phyloP scores from a whole-genome alignment of 2,329 filamentous ascomycete species.

The Colletotrichum acutatum region DNA sequence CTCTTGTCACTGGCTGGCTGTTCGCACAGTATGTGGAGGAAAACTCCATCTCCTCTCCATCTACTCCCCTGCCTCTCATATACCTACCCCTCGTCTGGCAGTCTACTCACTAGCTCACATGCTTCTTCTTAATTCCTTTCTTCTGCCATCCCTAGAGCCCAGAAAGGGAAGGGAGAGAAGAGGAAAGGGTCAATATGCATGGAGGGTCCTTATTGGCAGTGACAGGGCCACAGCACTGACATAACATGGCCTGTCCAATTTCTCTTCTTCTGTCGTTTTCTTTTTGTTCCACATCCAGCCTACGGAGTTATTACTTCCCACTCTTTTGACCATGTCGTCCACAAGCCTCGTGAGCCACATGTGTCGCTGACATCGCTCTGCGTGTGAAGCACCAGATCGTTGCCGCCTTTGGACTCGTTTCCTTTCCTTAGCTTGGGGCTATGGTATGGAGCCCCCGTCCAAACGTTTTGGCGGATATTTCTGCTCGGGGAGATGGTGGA shows the following conservation, averaged over 20 bases:
- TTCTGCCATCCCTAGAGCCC: not conserved
- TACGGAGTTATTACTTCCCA: not conserved
- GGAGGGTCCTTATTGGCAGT: conserved; percentile 10
- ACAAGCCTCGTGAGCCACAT: not conserved
- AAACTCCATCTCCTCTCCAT: too few species aligned
- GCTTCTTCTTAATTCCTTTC: not conserved
- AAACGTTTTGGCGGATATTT: conserved; percentile 10
- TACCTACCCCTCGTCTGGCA: not conserved
- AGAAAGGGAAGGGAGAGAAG: not conserved
- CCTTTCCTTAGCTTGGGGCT: conserved; percentile 12
- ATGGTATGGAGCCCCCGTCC: not conserved
- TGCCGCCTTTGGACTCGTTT: conserved; percentile 7
- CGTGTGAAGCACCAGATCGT: conserved; percentile 10
- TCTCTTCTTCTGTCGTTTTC: not conserved
- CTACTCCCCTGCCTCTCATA: too few species aligned
- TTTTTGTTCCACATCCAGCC: not conserved
- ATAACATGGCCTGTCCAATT: not conserved
- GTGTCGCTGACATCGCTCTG: not conserved
- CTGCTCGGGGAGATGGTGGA: conserved; percentile 18
- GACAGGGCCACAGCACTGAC: not conserved
- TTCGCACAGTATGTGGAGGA: too few species aligned
- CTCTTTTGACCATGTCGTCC: not conserved
- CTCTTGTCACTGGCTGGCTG: not conserved
- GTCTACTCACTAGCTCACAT: not conserved
- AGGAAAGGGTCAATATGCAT: not conserved